phyloP scores from a whole-genome alignment of 352 stramenopile genomes.

The Saprolegnia parasitica region DNA sequence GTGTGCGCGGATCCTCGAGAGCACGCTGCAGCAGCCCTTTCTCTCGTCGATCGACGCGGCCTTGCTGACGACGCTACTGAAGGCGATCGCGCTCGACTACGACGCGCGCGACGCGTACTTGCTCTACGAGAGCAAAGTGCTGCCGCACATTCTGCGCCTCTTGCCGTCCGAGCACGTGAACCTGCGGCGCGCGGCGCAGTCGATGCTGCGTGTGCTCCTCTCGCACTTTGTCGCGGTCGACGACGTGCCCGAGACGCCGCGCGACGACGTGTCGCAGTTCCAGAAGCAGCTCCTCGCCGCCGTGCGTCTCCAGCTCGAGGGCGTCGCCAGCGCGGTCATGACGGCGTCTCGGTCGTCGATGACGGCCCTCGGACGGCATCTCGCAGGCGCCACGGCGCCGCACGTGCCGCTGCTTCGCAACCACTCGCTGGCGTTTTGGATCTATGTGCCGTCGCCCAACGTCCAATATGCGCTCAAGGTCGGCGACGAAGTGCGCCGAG shows the following conservation, averaged over 20 bases:
- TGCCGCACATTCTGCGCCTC: conserved; percentile 52
- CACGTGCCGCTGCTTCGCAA: conserved; percentile 34
- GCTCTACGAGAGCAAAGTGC: conserved; percentile 60
- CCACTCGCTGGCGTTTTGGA: conserved; percentile 73
- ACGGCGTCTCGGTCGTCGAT: neutral
- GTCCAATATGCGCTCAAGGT: conserved; percentile 57
- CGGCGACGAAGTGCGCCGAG: conserved; percentile 59
- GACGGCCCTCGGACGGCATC: neutral
- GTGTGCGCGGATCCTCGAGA: conserved; percentile 35
- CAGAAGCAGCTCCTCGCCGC: conserved; percentile 62
- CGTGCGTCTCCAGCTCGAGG: conserved; percentile 60
- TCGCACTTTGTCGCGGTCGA: conserved; percentile 45
- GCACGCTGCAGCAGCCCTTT: neutral
- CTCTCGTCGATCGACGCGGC: conserved; percentile 32
- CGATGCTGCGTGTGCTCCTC: conserved; percentile 51
- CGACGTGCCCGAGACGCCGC: conserved; percentile 33
- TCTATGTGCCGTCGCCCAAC: conserved; percentile 45
- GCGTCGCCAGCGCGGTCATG: conserved; percentile 31
- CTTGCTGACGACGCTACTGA: conserved; percentile 47
- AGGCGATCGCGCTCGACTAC: conserved; percentile 61
- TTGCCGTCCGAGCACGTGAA: conserved; percentile 45
- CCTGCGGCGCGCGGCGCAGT: conserved; percentile 52
- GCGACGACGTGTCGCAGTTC: conserved; percentile 36
- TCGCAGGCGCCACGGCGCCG: neutral
- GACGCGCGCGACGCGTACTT: conserved; percentile 70